phyloP scores from a whole-genome alignment of 345 rosid species.

The Noccaea caerulescens region DNA sequence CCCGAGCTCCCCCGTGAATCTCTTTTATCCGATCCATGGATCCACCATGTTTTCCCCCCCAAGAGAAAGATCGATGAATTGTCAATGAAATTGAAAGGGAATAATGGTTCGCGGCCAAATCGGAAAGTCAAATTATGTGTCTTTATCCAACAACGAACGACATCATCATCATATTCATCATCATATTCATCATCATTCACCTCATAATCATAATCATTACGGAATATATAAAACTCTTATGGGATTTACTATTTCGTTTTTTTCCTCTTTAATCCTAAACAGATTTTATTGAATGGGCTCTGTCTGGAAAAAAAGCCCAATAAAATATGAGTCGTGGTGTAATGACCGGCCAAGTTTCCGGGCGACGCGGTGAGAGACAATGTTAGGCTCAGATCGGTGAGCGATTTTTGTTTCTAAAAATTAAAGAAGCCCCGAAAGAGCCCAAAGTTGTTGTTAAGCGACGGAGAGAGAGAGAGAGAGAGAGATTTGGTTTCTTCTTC shows the following conservation, averaged over 20 bases:
- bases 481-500: neutral
- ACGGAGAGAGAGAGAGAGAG: neutral
- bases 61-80: neutral
- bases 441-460: constrained; percentile 2
- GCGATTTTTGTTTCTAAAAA: too few relatives aligned
- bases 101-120: constrained; percentile 21
- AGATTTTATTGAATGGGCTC: too few relatives aligned
- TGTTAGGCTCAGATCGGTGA: too few relatives aligned
- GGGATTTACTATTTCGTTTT: too few relatives aligned
- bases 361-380: too few relatives aligned
- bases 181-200: too few relatives aligned
- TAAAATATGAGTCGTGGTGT: too few relatives aligned
- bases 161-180: constrained; percentile 8
- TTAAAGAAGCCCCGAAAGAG: constrained; percentile 1
- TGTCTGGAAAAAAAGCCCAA: too few relatives aligned
- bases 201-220: too few relatives aligned
- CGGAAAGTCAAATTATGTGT: constrained; percentile 35
- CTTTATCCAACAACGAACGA: constrained; percentile 20
- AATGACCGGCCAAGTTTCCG: too few relatives aligned
- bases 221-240: too few relatives aligned
- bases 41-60: constrained; percentile 21
- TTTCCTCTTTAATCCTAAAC: too few relatives aligned
- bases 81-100: neutral
- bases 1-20: constrained; percentile 18
- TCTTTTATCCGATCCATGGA: constrained; percentile 32